phyloP scores from a whole-genome alignment of 2,329 filamentous ascomycete species.

The Ophiostoma montium region DNA sequence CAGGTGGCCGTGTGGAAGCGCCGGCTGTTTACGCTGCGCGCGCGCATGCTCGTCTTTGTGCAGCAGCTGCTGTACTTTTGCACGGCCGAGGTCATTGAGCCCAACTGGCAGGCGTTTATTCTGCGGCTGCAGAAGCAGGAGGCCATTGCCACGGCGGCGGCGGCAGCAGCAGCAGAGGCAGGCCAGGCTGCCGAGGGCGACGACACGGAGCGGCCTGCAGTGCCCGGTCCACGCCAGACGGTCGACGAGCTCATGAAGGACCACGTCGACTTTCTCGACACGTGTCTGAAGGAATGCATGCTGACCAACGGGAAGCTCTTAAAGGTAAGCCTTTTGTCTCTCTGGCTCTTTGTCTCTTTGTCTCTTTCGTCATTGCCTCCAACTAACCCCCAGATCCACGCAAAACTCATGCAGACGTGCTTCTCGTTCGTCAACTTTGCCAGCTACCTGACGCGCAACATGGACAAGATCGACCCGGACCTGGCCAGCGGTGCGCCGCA shows the following conservation, averaged over 20 bases:
- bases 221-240: constrained; percentile 39
- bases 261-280: constrained; percentile 95
- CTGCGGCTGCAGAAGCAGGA: constrained; percentile 55
- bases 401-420: constrained; percentile 92
- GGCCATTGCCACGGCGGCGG: constrained; percentile 20
- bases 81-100: constrained; percentile 92
- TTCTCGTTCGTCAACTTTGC: constrained; percentile 88
- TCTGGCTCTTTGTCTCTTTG: not conserved
- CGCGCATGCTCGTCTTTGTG: constrained; percentile 92
- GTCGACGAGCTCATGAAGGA: constrained; percentile 98
- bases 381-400: constrained; percentile 58
- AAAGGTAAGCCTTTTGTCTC: constrained; percentile 49
- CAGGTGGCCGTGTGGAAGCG: constrained; percentile 85
- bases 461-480: constrained; percentile 73
- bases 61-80: constrained; percentile 96
- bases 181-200: too few relatives aligned
- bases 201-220: not conserved
- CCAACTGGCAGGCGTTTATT: constrained; percentile 93
- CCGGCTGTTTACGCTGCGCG: constrained; percentile 77
- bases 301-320: constrained; percentile 91
- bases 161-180: constrained; percentile 12
- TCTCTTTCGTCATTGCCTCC: not conserved
- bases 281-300: constrained; percentile 98
- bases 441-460: constrained; percentile 68
- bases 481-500: constrained; percentile 44